phyloP scores from a whole-genome alignment of 805 yeast species.

The Kodamaea sagamina region DNA sequence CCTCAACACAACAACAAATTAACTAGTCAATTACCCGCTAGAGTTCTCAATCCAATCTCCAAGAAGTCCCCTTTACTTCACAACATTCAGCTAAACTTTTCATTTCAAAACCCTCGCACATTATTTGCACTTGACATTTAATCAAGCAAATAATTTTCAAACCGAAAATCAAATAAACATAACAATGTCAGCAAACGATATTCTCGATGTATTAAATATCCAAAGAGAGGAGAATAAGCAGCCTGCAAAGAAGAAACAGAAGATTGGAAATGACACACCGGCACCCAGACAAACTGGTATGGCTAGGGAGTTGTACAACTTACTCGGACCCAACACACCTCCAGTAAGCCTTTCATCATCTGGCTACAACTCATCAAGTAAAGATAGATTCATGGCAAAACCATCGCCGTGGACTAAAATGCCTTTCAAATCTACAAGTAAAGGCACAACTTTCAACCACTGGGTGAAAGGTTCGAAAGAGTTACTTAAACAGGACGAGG shows the following conservation, averaged over 20 bases:
- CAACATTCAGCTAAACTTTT: too few relatives aligned
- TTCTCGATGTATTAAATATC: slow-evolving; percentile 75
- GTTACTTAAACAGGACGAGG: slow-evolving; percentile 32
- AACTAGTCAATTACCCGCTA: too few relatives aligned
- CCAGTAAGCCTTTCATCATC: slow-evolving; percentile 50
- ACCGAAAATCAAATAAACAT: background rate
- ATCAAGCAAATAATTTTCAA: background rate
- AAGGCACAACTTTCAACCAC: slow-evolving; percentile 58
- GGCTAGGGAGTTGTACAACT: slow-evolving; percentile 84
- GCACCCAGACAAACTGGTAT: slow-evolving; percentile 58
- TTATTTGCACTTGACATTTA: too few relatives aligned
- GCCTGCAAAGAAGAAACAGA: slow-evolving; percentile 46
- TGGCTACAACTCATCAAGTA: slow-evolving; percentile 48
- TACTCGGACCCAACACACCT: slow-evolving; percentile 91
- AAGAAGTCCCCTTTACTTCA: too few relatives aligned
- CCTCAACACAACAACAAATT: too few relatives aligned
- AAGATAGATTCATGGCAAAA: slow-evolving; percentile 63
- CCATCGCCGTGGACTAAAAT: slow-evolving; percentile 83
- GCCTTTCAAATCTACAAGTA: slow-evolving; percentile 51
- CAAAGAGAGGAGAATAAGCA: slow-evolving; percentile 47
- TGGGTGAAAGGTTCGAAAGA: slow-evolving; percentile 83
- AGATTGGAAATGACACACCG: slow-evolving; percentile 20
- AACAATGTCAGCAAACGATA: slow-evolving; percentile 49
- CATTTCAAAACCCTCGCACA: too few relatives aligned
- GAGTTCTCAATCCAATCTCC: too few relatives aligned